phyloP scores from a whole-genome alignment of 257 asterid species.

The Prunella vulgaris region DNA sequence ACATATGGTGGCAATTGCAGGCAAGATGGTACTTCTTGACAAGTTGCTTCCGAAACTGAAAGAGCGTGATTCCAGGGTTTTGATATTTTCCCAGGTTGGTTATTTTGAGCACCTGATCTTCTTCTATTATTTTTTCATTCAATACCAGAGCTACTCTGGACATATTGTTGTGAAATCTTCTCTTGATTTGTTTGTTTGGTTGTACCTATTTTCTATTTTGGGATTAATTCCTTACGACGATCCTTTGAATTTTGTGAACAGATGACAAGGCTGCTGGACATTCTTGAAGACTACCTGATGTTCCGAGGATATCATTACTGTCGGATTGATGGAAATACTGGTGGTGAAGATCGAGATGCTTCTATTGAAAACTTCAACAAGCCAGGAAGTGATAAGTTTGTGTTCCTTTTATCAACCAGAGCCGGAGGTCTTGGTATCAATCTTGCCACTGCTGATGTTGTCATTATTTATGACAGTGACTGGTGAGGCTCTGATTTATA shows the following conservation, averaged over 20 bases:
- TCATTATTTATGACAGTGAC: slow-evolving; percentile 95
- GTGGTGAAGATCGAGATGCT: slow-evolving; percentile 99
- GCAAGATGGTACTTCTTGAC: slow-evolving; percentile 99
- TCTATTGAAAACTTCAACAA: slow-evolving; percentile 85
- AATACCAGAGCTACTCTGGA: background rate
- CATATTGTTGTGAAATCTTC: background rate
- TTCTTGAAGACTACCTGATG: slow-evolving; percentile 95
- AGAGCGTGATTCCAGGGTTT: slow-evolving; percentile 97
- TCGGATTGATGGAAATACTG: slow-evolving; percentile 97
- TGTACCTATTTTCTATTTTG: background rate
- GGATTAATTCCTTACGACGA: background rate
- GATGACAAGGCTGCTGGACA: slow-evolving; percentile 99
- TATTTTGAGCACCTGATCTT: background rate
- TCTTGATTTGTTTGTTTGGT: background rate
- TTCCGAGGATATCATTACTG: slow-evolving; percentile 83
- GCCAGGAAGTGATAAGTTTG: slow-evolving; percentile 96
- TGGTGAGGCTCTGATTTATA: slow-evolving; percentile 49
- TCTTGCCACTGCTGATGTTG: slow-evolving; percentile 99
- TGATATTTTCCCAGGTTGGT: slow-evolving; percentile 92
- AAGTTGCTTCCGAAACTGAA: slow-evolving; percentile 91
- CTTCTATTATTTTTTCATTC: background rate
- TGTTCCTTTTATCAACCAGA: slow-evolving; percentile 88
- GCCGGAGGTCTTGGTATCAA: slow-evolving; percentile 99
- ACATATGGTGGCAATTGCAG: slow-evolving; percentile 34
- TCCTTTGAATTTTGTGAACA: slow-evolving; percentile 29